Conservation (phyloP, 1,284 basidiomycete species). For the Leccinum fallax region DNA sequence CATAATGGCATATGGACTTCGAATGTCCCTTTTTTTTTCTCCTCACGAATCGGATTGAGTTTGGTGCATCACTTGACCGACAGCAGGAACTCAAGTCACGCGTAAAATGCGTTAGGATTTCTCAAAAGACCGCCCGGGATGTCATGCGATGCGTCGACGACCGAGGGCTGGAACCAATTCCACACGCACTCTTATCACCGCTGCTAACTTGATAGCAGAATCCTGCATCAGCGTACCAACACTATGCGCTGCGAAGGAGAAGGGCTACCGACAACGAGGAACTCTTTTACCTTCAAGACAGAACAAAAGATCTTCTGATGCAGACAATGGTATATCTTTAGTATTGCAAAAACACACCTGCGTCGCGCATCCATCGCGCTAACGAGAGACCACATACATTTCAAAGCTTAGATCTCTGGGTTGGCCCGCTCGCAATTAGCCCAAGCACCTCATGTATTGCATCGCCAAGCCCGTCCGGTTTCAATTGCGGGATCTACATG, state of each 20-base stretch:
- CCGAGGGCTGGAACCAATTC: not conserved
- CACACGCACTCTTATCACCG: not conserved
- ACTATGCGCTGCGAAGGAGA: not conserved
- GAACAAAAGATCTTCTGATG: not conserved
- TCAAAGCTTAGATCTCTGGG: slow-evolving; percentile 15
- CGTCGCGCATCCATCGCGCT: not conserved
- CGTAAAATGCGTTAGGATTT: not conserved
- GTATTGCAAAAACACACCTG: not conserved
- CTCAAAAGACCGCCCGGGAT: not conserved
- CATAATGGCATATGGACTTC: no score
- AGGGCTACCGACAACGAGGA: not conserved
- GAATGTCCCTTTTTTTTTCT: no score
- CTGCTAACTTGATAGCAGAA: not conserved
- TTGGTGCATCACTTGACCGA: not conserved
- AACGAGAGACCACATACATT: not conserved
- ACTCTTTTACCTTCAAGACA: not conserved
- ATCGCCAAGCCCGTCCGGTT: slow-evolving; percentile 33
- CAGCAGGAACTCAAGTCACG: not conserved
- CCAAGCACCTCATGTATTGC: slow-evolving; percentile 28
- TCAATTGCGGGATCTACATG: slow-evolving; percentile 31
- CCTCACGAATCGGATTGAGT: not conserved
- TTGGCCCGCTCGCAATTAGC: slow-evolving; percentile 12
- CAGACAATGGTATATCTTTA: not conserved
- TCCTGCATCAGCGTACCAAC: not conserved
- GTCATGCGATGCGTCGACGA: not conserved